phyloP scores from a whole-genome alignment of 2,329 filamentous ascomycete genomes.

The Apiospora pterosperma region DNA sequence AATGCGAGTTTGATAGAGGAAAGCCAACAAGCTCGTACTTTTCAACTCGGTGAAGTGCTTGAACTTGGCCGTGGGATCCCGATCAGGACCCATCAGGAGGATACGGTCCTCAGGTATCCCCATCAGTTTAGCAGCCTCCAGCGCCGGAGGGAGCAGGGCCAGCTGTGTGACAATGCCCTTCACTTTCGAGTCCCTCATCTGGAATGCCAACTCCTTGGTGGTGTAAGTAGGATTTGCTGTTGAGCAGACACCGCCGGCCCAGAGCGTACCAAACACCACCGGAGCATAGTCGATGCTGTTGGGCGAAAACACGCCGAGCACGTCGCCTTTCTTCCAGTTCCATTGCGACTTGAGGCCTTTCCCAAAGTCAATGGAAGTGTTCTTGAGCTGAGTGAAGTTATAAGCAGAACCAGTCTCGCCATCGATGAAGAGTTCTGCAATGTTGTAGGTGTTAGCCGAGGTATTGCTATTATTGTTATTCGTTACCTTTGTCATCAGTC shows the following conservation, averaged over 20 bases:
- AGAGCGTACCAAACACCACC: conserved; percentile 74
- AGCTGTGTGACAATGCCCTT: conserved; percentile 74
- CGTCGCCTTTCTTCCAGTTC: conserved; percentile 80
- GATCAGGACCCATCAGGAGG: conserved; percentile 69
- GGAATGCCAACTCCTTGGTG: conserved; percentile 76
- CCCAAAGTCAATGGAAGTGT: conserved; percentile 70
- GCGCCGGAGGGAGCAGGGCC: conserved; percentile 60
- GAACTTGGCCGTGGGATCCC: conserved; percentile 53
- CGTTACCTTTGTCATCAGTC: conserved; percentile 69
- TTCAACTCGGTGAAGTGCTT: conserved; percentile 73
- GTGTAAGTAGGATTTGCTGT: conserved; percentile 89
- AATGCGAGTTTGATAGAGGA: conserved; percentile 57
- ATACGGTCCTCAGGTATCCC: conserved; percentile 71
- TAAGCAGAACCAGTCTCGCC: conserved; percentile 65
- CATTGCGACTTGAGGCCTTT: conserved; percentile 71
- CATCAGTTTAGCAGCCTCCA: conserved; percentile 63
- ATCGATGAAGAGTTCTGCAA: conserved; percentile 72
- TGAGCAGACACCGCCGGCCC: conserved; percentile 79
- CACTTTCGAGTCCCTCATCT: conserved; percentile 75
- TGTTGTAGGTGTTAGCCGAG: neutral
- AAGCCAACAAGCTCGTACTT: conserved; percentile 56
- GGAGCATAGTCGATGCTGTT: conserved; percentile 83
- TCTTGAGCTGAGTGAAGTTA: conserved; percentile 66
- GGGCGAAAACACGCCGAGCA: conserved; percentile 77
- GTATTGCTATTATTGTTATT: conserved; percentile 10